Base-by-base conservation (phyloP, 306 rosid genomes). In the Cicer arietinum region DNA sequence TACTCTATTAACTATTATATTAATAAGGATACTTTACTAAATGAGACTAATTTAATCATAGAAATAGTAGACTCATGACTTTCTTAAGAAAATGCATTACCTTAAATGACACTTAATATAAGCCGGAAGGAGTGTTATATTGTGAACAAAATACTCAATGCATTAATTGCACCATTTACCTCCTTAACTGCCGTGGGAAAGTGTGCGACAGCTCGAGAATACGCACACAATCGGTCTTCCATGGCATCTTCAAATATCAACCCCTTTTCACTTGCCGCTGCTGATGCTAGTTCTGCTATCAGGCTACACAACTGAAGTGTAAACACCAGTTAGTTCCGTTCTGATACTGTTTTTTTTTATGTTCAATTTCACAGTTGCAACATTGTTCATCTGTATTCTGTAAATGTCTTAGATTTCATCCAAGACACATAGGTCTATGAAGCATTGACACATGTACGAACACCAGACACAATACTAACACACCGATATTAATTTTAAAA, bases 181-280 rank as follows among this genome's bases (percentile, higher is more conserved):
- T 94, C 99, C 80, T 94, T 94, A 39, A 94, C 96, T 78, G 99
- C 99, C 0, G 99, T 94, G 43, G 97, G 99, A 65, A 94, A 94
- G 81, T 94, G 96, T 12, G 97, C 86, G 39, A 94, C 99, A 0
- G 99, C 82, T 56, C 93, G 81, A 1, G 97, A 82, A 76, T 94
- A 94, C 0, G 99, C 97, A 67, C 97, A 94, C 69, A 94, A 78
- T n/a, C 97, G 88, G 37, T 92, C 91, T 75, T 84, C 95, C 87
- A 92, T 82, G 59, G 83, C 93, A 57, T 73, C 91, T 69, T 91
- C 99, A 66, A 94, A 92, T 58, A 62, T 79, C 59, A 90, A 77
- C 35, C 85, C 90, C 79, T 92, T 91, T 80, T 94, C 97, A 52
- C 73, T 83, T 60, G 89, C 89, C 7, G 97, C 96, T 14, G 97